A percentile compares a stretch with the other conserved stretches of the same genome.
These are phyloP conservation scores for Microbotryum violaceum DNA, from an alignment of 1,284 basidiomycete species.

Conservation along the genomic window DNA sequence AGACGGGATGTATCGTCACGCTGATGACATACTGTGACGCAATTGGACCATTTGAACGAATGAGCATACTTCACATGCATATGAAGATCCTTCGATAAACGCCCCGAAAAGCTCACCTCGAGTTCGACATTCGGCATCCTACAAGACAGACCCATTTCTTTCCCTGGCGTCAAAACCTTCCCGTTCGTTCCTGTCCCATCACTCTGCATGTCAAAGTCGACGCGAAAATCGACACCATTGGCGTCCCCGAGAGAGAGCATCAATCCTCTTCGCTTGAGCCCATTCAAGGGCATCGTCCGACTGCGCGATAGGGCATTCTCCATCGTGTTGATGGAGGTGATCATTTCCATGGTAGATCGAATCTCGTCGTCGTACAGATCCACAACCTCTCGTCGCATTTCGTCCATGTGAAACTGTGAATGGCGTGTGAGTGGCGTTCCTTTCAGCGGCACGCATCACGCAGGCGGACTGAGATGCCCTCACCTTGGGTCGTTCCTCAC, in stretches of 20 bases:
- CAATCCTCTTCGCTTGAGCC: neutral
- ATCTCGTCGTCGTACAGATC: neutral
- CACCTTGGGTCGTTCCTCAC: neutral
- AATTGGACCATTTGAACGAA: neutral
- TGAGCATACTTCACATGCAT: neutral
- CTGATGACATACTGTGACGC: neutral
- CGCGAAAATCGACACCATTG: constrained; percentile 2
- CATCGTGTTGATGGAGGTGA: neutral
- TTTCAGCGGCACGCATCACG: too few relatives aligned
- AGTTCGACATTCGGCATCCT: neutral
- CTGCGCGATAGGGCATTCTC: neutral
- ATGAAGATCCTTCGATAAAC: too few relatives aligned
- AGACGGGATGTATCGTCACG: neutral
- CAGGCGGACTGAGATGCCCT: too few relatives aligned
- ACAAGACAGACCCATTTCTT: neutral
- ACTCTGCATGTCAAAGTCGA: constrained; percentile 2
- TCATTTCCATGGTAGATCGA: too few relatives aligned
- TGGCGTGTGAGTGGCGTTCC: too few relatives aligned
- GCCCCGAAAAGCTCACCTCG: neutral
- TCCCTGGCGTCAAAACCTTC: neutral
- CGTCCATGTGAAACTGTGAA: neutral
- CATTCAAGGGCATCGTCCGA: neutral
- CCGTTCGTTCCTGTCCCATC: neutral
- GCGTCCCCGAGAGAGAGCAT: neutral
- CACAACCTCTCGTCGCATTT: neutral